phyloP scores from a whole-genome alignment of 306 rosid genomes.

The Myrica gale region DNA sequence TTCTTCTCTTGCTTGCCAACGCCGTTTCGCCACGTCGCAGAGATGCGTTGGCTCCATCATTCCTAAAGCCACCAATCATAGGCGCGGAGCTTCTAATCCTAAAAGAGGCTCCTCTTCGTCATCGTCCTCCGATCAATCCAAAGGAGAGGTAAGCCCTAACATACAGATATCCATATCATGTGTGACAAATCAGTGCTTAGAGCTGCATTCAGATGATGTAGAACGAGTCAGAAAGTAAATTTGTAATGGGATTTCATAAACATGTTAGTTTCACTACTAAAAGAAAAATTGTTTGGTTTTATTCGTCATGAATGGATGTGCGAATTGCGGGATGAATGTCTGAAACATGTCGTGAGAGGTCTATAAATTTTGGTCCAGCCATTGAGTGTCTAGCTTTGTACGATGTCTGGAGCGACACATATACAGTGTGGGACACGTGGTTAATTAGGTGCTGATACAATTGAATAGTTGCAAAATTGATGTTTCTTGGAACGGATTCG shows the following conservation, averaged over 20 bases:
- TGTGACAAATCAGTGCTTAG: neutral
- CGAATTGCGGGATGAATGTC: too few species aligned
- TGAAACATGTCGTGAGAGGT: too few species aligned
- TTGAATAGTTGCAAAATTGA: too few species aligned
- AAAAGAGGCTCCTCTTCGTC: slow-evolving; percentile 20
- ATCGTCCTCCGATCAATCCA: slow-evolving; percentile 8
- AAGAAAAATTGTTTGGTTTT: neutral
- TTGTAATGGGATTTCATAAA: neutral
- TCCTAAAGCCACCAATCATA: slow-evolving; percentile 31
- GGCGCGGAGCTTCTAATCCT: slow-evolving; percentile 27
- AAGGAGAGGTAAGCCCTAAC: slow-evolving; percentile 27
- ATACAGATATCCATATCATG: neutral
- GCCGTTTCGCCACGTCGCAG: slow-evolving; percentile 26
- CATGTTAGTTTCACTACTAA: neutral
- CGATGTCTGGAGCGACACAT: neutral
- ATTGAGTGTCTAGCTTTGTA: neutral
- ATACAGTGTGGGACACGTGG: neutral
- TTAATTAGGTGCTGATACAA: neutral
- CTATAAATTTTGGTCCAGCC: too few species aligned
- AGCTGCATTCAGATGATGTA: neutral
- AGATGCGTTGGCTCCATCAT: slow-evolving; percentile 29
- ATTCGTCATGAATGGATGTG: neutral
- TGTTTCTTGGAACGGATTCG: too few species aligned
- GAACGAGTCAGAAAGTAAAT: neutral
- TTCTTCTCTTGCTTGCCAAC: slow-evolving; percentile 36